Evolutionary conservation across 495 filamentous ascomycete species (phyloP), one percentile per base, ranked within the genome.

Genomic region (Penicillium egyptiacum): DNA sequence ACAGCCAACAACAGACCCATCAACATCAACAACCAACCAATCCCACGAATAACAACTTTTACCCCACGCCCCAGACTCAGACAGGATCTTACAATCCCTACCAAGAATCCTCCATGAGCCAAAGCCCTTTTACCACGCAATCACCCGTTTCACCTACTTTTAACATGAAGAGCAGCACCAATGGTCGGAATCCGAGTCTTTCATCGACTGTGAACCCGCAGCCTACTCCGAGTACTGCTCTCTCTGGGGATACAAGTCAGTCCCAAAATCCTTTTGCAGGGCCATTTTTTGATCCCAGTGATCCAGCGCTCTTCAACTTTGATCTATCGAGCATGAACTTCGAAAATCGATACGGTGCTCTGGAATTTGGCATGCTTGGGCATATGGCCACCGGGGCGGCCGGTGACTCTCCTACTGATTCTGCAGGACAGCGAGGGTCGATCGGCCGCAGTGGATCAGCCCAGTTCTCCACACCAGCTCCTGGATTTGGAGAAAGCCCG

Each of bases 261-360:
- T 39, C 61, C 3, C 78, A 77, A 42, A 79, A 76, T 51, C 70
- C 75, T 5, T 88, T 88, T 67, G 79, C 79, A 16, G 60, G 76
- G 59, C 41, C 86, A 11, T 76, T 92, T 25, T 94, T 96, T 69
- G 92, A 96, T 63, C 89, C 91, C 2, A 91, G 87, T 63, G 92
- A 97, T 70, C 90, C 92, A 8, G 88, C 90, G 1, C 71, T 96
- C 44, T 96, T 92, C 77, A 96, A 96, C 67, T 96, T 96, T 67
- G 91, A 97, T 68, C 80, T 96, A 3, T 90, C 94, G 33, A 91
- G 91, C 48, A 80, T 96, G 63, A 96, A 96, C 70, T 98, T 98
- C 66, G 92, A 90, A 46, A 97, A 93, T 65, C 89, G 93, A 31
- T 98, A 96, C 63, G 92, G 91, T 56, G 92, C 91, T 30, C 71